Base-by-base conservation (phyloP, 2,329 filamentous ascomycete genomes). In the Penicillium sp. region DNA sequence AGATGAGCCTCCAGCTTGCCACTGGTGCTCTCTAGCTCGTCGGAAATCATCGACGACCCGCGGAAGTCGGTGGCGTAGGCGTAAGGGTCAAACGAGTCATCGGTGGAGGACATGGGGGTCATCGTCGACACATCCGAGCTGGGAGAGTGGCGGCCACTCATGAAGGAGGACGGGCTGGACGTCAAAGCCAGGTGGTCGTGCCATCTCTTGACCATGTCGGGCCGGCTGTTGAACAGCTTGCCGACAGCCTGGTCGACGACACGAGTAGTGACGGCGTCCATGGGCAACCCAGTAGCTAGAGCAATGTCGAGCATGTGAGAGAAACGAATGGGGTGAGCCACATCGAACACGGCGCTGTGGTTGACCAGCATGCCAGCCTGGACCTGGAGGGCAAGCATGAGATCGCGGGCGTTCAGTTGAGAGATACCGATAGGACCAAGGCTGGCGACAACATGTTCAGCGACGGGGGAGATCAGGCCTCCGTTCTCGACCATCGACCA, bases 61-160 rank as follows among this genome's bases (percentile, higher is more conserved):
- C 91, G 91, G 75, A 93, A 91, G 68, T 98, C 93, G 31, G 88
- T 95, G 57, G 81, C 89, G 62, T 87, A 82, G 12, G 86, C 87
- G 64, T 97, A 95, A 1, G 93, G 93, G 64, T 98, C 93, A 61
- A 85, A 94, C 7, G 82, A 83, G 57, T 96, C 91, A 61, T n/a
- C n/a, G n/a, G n/a, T n/a, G 94, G 86, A 51, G 81, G 82, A 77
- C 7, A 78, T 75, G 6, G 77, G 77, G 10, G 80, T 76, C 28
- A 69, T 64, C 17, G 70, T 69, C 1, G 79, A 75, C 39, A 80
- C 24, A 42, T 22, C 15, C 35, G 37, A 12, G 48, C n/a, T n/a
- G n/a, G n/a, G n/a, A n/a, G n/a, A n/a, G n/a, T n/a, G n/a, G n/a
- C n/a, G n/a, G n/a, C n/a, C n/a, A n/a, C n/a, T n/a, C n/a, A n/a